Evolutionary conservation across 805 yeast species (phyloP).

Genomic region (Candida ponderosae): DNA sequence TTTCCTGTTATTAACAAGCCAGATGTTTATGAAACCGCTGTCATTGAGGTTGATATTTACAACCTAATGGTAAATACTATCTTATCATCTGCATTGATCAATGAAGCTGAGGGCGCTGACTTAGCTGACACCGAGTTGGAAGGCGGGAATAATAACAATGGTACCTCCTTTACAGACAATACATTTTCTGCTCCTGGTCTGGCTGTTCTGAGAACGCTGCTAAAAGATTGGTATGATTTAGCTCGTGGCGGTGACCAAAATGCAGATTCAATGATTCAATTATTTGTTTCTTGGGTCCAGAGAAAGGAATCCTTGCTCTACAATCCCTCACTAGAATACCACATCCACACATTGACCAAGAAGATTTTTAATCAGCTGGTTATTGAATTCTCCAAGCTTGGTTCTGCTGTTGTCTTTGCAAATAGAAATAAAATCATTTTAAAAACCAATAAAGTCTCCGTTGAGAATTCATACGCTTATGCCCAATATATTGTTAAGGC

Average conservation of each 20-base stretch:
- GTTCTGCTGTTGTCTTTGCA: slow-evolving; percentile 75
- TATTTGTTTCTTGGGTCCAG: slow-evolving; percentile 82
- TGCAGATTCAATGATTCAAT: slow-evolving; percentile 79
- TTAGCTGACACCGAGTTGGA: slow-evolving; percentile 41
- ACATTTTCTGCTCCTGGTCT: slow-evolving; percentile 75
- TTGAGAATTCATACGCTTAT: slow-evolving; percentile 85
- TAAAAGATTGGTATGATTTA: slow-evolving; percentile 91
- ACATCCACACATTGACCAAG: slow-evolving; percentile 78
- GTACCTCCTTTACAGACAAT: slow-evolving; percentile 57
- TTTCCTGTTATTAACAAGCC: slow-evolving; percentile 72
- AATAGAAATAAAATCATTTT: slow-evolving; percentile 67
- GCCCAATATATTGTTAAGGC: slow-evolving; percentile 78
- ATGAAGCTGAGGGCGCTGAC: slow-evolving; percentile 84
- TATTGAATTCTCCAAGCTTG: slow-evolving; percentile 70
- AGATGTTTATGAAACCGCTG: slow-evolving; percentile 70
- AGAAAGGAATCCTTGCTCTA: slow-evolving; percentile 64
- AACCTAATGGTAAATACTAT: slow-evolving; percentile 84
- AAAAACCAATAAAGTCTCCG: slow-evolving; percentile 66
- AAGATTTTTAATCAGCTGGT: slow-evolving; percentile 75
- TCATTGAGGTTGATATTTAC: slow-evolving; percentile 68
- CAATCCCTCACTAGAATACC: slow-evolving; percentile 75
- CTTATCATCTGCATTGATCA: slow-evolving; percentile 72
- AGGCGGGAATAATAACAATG: slow-evolving; percentile 18
- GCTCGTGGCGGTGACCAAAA: slow-evolving; percentile 58
- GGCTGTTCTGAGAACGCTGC: slow-evolving; percentile 59